Conservation (phyloP, 345 rosid genomes). For the Heritiera littoralis region DNA sequence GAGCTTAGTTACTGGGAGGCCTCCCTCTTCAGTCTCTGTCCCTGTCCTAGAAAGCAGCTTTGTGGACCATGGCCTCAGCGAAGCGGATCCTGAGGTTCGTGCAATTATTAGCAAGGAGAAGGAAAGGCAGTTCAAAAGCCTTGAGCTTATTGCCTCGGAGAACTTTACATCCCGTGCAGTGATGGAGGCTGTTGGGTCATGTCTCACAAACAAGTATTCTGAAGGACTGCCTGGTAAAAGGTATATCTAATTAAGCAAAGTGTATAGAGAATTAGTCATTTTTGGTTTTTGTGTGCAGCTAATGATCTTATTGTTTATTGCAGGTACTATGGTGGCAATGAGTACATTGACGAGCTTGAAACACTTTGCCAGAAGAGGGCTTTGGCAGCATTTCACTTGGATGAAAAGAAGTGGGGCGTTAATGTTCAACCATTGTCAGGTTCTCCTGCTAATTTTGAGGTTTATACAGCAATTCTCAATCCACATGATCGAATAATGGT, state of each 20-base stretch:
- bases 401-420: slow-evolving; percentile 84
- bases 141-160: slow-evolving; percentile 92
- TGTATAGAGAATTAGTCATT: not conserved
- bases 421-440: slow-evolving; percentile 96
- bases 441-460: slow-evolving; percentile 96
- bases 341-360: slow-evolving; percentile 84
- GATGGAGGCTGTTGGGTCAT: slow-evolving; percentile 96
- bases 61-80: slow-evolving; percentile 54
- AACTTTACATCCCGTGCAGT: slow-evolving; percentile 93
- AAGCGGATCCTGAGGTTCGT: slow-evolving; percentile 77
- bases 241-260: slow-evolving; percentile 32
- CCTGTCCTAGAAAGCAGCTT: slow-evolving; percentile 53
- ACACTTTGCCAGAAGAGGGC: slow-evolving; percentile 87
- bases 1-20: slow-evolving; percentile 50
- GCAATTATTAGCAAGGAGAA: slow-evolving; percentile 70
- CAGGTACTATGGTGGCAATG: slow-evolving; percentile 97
- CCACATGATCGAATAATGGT: slow-evolving; percentile 96
- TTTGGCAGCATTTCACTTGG: slow-evolving; percentile 74
- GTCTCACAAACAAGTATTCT: slow-evolving; percentile 91
- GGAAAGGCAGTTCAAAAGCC: slow-evolving; percentile 83
- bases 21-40: slow-evolving; percentile 56
- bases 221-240: slow-evolving; percentile 97
- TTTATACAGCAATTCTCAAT: slow-evolving; percentile 81
- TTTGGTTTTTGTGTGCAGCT: slow-evolving; percentile 4
- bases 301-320: not conserved